Percentiles rank a stretch among this genome's conserved stretches.
Evolutionary conservation across 306 rosid species (phyloP).

Genomic region (Pueraria montana): DNA sequence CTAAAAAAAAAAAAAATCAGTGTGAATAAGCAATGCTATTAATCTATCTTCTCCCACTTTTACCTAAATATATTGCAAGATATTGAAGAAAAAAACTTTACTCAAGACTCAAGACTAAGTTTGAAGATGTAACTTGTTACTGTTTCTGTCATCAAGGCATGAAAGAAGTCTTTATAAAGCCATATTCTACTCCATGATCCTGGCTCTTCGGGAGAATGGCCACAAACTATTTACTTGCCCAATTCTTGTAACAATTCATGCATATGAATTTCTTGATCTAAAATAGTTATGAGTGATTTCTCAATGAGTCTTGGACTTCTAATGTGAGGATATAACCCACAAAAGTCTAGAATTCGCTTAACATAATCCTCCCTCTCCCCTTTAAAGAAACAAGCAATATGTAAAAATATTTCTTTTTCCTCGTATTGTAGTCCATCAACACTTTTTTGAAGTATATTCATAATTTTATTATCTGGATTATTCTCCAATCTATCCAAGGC

Average conservation of each 20-base stretch:
- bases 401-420: too few relatives aligned
- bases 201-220: neutral
- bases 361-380: too few relatives aligned
- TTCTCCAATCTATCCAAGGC: constrained; percentile 4
- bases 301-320: constrained; percentile 14
- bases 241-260: constrained; percentile 36
- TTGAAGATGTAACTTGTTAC: neutral
- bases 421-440: too few relatives aligned
- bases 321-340: constrained; percentile 4
- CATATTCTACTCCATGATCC: constrained; percentile 44
- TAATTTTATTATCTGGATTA: neutral
- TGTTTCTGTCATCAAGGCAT: neutral
- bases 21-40: too few relatives aligned
- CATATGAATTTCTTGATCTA: constrained; percentile 41
- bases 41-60: too few relatives aligned
- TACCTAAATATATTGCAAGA: too few relatives aligned
- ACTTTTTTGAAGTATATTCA: neutral
- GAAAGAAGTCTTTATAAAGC: constrained; percentile 6
- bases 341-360: too few relatives aligned
- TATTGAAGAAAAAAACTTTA: too few relatives aligned
- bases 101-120: too few relatives aligned
- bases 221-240: neutral
- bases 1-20: too few relatives aligned
- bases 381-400: too few relatives aligned
- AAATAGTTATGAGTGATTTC: constrained; percentile 37